A percentile compares a stretch with the other conserved stretches of the same genome.
These are phyloP conservation scores for Xylaria longipes DNA, from an alignment of 495 filamentous ascomycete genomes.

Conservation along the genomic window DNA sequence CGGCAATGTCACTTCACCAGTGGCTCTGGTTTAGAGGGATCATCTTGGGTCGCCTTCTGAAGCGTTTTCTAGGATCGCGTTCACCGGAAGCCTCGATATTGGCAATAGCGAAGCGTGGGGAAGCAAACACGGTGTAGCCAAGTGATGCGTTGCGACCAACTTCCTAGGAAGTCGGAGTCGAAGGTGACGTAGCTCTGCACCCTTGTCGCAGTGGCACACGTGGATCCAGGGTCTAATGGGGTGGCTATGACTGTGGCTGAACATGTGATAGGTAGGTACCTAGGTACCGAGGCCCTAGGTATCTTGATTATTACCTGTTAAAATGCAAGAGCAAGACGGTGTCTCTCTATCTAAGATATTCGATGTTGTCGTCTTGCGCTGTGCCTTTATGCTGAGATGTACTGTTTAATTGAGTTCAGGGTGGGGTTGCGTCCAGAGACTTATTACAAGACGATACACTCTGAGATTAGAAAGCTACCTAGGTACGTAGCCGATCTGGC, in stretches of 20 bases:
- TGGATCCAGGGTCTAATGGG: background rate
- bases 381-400: no score
- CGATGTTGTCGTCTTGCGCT: background rate
- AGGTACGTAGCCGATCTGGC: background rate
- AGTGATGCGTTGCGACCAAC: background rate
- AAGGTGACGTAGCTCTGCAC: conserved; percentile 20
- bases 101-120: conserved; percentile 13
- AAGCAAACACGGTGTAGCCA: background rate
- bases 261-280: background rate
- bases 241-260: background rate
- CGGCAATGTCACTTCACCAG: background rate
- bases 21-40: background rate
- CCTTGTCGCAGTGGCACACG: background rate
- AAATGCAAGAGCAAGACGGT: background rate
- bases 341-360: no score
- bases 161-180: conserved; percentile 12
- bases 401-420: no score
- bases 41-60: background rate
- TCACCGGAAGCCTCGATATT: background rate
- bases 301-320: background rate
- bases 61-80: background rate
- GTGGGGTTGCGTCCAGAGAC: background rate
- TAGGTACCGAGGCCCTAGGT: no score
- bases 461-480: background rate
- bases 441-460: no score